Percentiles rank a stretch among this genome's conserved stretches.
Conservation (phyloP, 345 rosid species). For the Angophora floribunda region DNA sequence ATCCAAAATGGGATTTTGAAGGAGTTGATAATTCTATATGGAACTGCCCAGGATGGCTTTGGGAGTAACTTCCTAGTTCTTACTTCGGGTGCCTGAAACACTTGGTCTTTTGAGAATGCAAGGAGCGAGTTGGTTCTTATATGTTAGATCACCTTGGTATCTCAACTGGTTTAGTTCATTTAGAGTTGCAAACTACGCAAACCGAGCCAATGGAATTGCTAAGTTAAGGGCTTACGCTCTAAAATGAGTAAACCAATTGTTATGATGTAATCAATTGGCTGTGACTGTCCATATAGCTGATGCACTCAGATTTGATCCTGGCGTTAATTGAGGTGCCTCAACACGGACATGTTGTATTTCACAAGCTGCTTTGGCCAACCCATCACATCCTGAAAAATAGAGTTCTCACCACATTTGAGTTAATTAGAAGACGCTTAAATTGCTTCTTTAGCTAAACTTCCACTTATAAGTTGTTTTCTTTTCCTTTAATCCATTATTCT, state of each 20-base stretch:
- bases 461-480: background rate
- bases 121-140: background rate
- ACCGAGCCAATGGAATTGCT: background rate
- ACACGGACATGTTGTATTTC: background rate
- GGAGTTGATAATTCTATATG: background rate
- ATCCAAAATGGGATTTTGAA: background rate
- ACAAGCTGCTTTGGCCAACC: background rate
- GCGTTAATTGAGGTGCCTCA: background rate
- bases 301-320: background rate
- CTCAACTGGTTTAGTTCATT: background rate
- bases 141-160: background rate
- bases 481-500: background rate
- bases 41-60: background rate
- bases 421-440: background rate
- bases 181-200: background rate
- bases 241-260: background rate
- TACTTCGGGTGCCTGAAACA: background rate
- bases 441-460: background rate
- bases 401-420: background rate
- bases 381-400: background rate
- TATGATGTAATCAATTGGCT: background rate
- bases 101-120: background rate
- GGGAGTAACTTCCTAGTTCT: background rate
- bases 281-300: background rate
- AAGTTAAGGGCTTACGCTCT: background rate